These are phyloP conservation scores for Aspergillus sp. DNA, from an alignment of 2,329 filamentous ascomycete species.

Conservation along the genomic window DNA sequence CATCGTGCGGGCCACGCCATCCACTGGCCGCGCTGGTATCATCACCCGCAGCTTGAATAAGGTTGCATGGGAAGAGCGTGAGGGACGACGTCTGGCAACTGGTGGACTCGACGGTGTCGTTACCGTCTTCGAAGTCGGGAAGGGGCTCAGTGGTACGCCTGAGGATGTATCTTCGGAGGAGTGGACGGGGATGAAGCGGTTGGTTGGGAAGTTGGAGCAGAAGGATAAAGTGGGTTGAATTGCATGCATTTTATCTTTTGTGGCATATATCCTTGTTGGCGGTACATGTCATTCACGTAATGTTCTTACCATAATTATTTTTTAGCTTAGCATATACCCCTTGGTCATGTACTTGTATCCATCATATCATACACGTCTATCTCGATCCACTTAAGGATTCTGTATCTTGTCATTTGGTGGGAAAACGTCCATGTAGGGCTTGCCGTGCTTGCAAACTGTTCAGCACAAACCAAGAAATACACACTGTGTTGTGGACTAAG, in stretches of 20 bases:
- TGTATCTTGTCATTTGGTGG: constrained; percentile 3
- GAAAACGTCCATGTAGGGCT: too few species aligned
- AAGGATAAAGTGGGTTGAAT: constrained; percentile 29
- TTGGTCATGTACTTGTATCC: constrained; percentile 6
- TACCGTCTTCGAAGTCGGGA: constrained; percentile 81
- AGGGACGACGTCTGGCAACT: constrained; percentile 79
- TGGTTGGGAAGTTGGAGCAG: constrained; percentile 68
- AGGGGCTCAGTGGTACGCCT: constrained; percentile 69
- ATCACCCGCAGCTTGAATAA: constrained; percentile 87
- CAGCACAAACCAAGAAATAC: too few species aligned
- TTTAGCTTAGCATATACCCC: constrained; percentile 21
- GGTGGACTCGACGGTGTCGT: constrained; percentile 87
- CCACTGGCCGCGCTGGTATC: constrained; percentile 54
- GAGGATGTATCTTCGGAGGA: constrained; percentile 80
- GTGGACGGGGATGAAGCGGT: constrained; percentile 87
- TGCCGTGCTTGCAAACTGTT: too few species aligned
- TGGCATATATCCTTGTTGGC: neutral
- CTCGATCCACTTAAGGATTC: too few species aligned
- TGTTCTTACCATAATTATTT: neutral
- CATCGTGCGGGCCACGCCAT: constrained; percentile 70
- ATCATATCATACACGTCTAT: too few species aligned
- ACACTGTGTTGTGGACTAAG: too few species aligned
- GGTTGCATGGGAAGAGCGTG: constrained; percentile 83
- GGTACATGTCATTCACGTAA: too few species aligned
- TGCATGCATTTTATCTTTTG: constrained; percentile 2